phyloP scores from a whole-genome alignment of 73 alveolate genomes.

The Paramecium sexaurelia region DNA sequence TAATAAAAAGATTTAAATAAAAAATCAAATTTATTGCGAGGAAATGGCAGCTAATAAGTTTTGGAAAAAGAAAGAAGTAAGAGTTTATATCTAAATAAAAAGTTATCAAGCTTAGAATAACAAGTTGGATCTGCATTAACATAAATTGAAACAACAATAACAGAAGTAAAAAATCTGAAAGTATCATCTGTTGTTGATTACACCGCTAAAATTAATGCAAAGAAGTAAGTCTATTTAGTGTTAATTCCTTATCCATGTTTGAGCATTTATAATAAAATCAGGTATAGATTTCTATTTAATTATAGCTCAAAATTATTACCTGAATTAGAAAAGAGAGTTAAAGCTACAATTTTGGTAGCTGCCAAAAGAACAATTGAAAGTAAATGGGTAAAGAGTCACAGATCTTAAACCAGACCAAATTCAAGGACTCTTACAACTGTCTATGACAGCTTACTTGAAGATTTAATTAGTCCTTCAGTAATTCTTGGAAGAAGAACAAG shows the following conservation, averaged over 20 bases:
- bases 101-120: constrained; percentile 42
- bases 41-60: constrained; percentile 41
- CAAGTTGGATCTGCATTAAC: constrained; percentile 14
- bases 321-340: constrained; percentile 68
- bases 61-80: constrained; percentile 60
- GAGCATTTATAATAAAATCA: background rate
- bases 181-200: constrained; percentile 37
- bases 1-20: constrained; percentile 45
- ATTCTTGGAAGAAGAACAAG: constrained; percentile 69
- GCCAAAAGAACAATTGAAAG: constrained; percentile 66
- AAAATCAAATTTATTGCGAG: constrained; percentile 23
- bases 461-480: constrained; percentile 53
- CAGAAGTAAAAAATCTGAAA: background rate
- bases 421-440: constrained; percentile 67
- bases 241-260: constrained; percentile 50
- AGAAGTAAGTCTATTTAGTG: constrained; percentile 35
- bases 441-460: constrained; percentile 68
- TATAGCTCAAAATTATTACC: constrained; percentile 53
- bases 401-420: constrained; percentile 61
- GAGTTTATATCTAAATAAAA: background rate
- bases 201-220: constrained; percentile 7
- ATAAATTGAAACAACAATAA: background rate
- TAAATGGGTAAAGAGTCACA: constrained; percentile 67
- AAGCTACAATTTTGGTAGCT: constrained; percentile 60
- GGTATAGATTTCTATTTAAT: background rate